Evolutionary conservation across 2,329 filamentous ascomycete species (phyloP), one percentile per base, ranked within the genome.

Genomic region (Fusarium denticulatum): DNA sequence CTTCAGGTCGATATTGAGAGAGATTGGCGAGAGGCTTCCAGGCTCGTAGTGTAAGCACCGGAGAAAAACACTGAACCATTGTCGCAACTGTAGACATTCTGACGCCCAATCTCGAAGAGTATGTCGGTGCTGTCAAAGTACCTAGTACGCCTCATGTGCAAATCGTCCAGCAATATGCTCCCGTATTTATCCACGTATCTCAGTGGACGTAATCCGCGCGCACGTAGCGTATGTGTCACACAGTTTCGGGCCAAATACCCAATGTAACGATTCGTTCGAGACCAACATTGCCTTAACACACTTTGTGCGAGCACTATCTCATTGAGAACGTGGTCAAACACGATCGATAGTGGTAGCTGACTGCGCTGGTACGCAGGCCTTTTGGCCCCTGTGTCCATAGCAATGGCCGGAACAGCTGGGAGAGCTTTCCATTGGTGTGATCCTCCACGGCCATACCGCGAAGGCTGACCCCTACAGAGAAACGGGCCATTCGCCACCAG

Each of bases 221-320:
- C 58, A 58, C 57, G 52, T 50, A 34, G 30, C n/a, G 24, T 50
- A 67, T 77, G 67, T 66, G 74, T 78, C 60, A 70, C 74, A 77
- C 72, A 73, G 60, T 64, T 68, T 59, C 43, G 59, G 59, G 64
- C 43, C 60, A 49, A 69, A 55, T 69, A 42, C 45, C 43, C 66
- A 59, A 67, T 62, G 66, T 64, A 74, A 69, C 64, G 57, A 60
- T 67, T 68, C 60, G 55, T 72, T 59, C 45, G 53, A 64, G 43
- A 37, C 62, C 60, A 60, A 60, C 66, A 59, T 53, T 43, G 58
- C 49, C 50, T 60, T 65, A 67, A 66, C 76, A 76, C 76, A 73
- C 74, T 78, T 78, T 55, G 74, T 77, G 74, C 73, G 70, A 50
- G 60, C 67, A 67, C 69, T 64, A 68, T 73, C 74, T 73, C 72